Evolutionary conservation across 495 filamentous ascomycete species (phyloP).

Genomic region (Penicillium maclennaniae): DNA sequence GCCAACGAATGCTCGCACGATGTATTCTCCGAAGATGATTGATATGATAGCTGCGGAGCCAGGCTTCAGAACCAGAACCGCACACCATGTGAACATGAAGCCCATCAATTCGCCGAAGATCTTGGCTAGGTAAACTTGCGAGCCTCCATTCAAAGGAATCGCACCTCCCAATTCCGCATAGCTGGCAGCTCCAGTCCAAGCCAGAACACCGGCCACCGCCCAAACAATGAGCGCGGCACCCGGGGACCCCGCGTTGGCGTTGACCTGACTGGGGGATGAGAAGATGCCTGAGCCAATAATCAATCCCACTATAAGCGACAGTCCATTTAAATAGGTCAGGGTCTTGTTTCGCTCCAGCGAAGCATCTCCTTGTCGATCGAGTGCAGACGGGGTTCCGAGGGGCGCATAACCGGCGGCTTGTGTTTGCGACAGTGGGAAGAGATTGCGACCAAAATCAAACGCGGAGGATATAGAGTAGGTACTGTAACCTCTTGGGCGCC

Average conservation of each 20-base stretch:
- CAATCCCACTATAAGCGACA: constrained; percentile 84
- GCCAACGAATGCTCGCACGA: constrained; percentile 79
- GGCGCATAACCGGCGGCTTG: constrained; percentile 74
- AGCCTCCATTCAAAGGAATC: constrained; percentile 91
- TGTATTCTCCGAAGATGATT: constrained; percentile 96
- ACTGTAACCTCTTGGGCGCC: constrained; percentile 52
- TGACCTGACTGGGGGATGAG: constrained; percentile 90
- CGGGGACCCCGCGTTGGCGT: constrained; percentile 85
- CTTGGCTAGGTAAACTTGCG: constrained; percentile 89
- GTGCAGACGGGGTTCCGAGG: constrained; percentile 62
- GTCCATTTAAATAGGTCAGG: constrained; percentile 86
- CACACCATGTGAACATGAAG: constrained; percentile 94
- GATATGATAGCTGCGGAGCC: constrained; percentile 90
- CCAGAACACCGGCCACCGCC: constrained; percentile 82
- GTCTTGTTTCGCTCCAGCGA: constrained; percentile 93
- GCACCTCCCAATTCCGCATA: constrained; percentile 96
- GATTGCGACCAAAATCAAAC: constrained; percentile 87
- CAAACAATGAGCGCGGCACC: constrained; percentile 88
- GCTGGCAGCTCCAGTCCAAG: constrained; percentile 94
- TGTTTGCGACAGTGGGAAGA: constrained; percentile 90
- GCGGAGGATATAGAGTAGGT: constrained; percentile 87
- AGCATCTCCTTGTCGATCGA: constrained; percentile 48
- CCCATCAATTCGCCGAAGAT: constrained; percentile 91
- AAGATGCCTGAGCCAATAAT: constrained; percentile 99
- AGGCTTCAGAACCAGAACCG: constrained; percentile 89